These are phyloP conservation scores for Mesembryanthemum crystallinum DNA, from an alignment of 148 eudicot genomes.

Conservation along the genomic window DNA sequence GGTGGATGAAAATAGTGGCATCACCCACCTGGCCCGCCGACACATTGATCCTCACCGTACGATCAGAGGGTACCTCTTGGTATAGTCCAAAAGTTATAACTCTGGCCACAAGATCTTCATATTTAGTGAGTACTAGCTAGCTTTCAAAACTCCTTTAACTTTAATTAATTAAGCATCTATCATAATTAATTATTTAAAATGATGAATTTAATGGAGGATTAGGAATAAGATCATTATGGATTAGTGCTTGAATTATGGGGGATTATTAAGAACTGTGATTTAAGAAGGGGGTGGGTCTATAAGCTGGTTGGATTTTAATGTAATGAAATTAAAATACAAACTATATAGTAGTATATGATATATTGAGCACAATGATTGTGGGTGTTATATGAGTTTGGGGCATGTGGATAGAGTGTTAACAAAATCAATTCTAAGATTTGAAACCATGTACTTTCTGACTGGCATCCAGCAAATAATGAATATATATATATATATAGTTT, in stretches of 20 bases:
- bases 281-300: conserved; percentile 14
- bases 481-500: too few species aligned
- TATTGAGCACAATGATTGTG: conserved; percentile 23
- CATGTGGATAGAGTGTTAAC: conserved; percentile 40
- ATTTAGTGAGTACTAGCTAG: neutral
- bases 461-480: conserved; percentile 11
- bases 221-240: conserved; percentile 6
- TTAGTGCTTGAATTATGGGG: conserved; percentile 30
- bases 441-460: conserved; percentile 33
- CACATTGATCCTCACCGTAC: conserved; percentile 50
- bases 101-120: conserved; percentile 27
- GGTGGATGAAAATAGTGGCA: conserved; percentile 28
- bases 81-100: conserved; percentile 31
- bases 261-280: conserved; percentile 14
- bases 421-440: conserved; percentile 30
- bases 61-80: conserved; percentile 32
- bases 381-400: conserved; percentile 20
- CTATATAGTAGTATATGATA: too few species aligned
- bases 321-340: neutral
- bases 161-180: too few species aligned
- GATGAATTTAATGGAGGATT: conserved; percentile 3
- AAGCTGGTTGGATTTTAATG: conserved; percentile 22
- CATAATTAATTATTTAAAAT: neutral
- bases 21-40: conserved; percentile 40
- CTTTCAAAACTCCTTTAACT: neutral